phyloP scores from a whole-genome alignment of 1,284 basidiomycete species.

The Sanghuangporus baumii region DNA sequence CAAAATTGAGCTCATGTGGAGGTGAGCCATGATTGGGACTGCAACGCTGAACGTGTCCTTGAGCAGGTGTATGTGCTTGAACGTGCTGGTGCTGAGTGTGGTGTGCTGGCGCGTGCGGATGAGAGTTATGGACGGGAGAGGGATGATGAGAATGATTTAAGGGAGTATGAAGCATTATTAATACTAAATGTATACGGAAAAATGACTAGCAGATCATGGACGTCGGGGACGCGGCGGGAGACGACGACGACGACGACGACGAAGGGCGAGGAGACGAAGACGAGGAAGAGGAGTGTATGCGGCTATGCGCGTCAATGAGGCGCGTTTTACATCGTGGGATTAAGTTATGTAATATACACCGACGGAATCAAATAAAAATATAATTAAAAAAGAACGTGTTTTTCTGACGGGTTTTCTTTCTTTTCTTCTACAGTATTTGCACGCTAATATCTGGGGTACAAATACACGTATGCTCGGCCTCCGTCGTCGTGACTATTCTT shows the following conservation, averaged over 20 bases:
- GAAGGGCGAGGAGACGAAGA: not conserved
- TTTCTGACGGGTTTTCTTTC: not conserved
- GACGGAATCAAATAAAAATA: not conserved
- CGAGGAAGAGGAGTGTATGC: not conserved
- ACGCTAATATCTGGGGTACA: not conserved
- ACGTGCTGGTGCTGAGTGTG: constrained; percentile 5
- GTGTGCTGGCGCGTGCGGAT: constrained; percentile 11
- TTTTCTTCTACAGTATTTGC: not conserved
- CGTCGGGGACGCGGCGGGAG: not conserved
- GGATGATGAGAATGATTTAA: constrained; percentile 5
- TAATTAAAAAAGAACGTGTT: not conserved
- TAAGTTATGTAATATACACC: not conserved
- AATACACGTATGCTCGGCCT: not conserved
- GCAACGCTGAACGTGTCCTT: not conserved
- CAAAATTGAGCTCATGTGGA: constrained; percentile 8
- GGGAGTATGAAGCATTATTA: constrained; percentile 10
- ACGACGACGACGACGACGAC: not conserved
- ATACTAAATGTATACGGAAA: not conserved
- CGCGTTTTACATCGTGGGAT: not conserved
- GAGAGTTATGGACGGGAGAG: not conserved
- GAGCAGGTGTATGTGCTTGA: not conserved
- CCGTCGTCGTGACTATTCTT: not conserved
- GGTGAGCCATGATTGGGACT: not conserved
- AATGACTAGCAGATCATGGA: not conserved
- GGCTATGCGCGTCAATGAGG: not conserved